Percentiles rank a stretch among this genome's conserved stretches.
Evolutionary conservation across 495 filamentous ascomycete genomes (phyloP).

Genomic region (Hyaloscypha finlandica): DNA sequence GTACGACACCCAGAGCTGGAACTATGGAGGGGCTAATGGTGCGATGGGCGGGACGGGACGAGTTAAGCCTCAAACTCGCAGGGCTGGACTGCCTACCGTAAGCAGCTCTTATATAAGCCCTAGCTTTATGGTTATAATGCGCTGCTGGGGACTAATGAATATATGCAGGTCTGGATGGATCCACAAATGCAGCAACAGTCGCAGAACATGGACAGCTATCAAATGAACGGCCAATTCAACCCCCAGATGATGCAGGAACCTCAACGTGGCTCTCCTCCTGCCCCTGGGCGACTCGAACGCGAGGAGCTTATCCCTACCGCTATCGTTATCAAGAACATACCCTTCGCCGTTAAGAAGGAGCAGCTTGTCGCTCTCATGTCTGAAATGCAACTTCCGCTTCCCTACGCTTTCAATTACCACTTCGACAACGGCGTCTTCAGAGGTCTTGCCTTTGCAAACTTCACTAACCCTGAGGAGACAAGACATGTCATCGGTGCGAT

Average conservation of each 20-base stretch:
- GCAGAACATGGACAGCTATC: slow-evolving; percentile 29
- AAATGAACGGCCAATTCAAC: slow-evolving; percentile 32
- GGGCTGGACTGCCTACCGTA: slow-evolving; percentile 51
- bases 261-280: slow-evolving; percentile 31
- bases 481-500: slow-evolving; percentile 84
- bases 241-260: slow-evolving; percentile 28
- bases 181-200: slow-evolving; percentile 34
- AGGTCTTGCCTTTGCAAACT: slow-evolving; percentile 96
- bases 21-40: slow-evolving; percentile 45
- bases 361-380: slow-evolving; percentile 91
- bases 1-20: slow-evolving; percentile 51
- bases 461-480: slow-evolving; percentile 93
- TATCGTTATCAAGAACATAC: slow-evolving; percentile 99
- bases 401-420: slow-evolving; percentile 99
- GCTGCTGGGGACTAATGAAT: not conserved
- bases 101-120: slow-evolving; percentile 27
- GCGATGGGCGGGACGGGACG: slow-evolving; percentile 49
- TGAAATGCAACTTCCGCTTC: slow-evolving; percentile 83
- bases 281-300: slow-evolving; percentile 40
- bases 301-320: slow-evolving; percentile 96
- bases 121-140: not conserved
- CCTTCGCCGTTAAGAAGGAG: slow-evolving; percentile 97
- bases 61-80: slow-evolving; percentile 43
- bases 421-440: slow-evolving; percentile 98
- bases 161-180: slow-evolving; percentile 19